Evolutionary conservation across 2,329 filamentous ascomycete genomes (phyloP).

Genomic region (Rachicladosporium sp.): DNA sequence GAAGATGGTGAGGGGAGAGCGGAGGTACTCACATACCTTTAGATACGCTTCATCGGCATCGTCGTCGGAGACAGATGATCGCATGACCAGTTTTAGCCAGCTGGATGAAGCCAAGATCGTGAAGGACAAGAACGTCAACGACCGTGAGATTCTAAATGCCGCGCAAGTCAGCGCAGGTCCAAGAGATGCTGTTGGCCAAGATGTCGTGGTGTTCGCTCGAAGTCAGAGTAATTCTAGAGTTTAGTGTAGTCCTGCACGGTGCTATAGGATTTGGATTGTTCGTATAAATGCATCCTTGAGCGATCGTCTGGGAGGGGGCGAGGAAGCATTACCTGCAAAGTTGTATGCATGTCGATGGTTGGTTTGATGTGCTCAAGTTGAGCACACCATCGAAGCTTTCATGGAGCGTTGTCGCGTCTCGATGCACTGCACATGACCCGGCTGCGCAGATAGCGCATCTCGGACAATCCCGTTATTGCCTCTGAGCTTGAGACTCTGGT

Average conservation of each 20-base stretch:
- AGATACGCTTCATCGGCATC: no score
- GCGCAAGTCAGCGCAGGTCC: conserved; percentile 1
- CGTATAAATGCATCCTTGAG: conserved; percentile 22
- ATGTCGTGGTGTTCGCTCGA: conserved; percentile 2
- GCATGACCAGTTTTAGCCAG: no score
- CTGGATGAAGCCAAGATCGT: no score
- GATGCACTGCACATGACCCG: not conserved
- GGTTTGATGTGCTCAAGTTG: not conserved
- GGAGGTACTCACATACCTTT: conserved; percentile 9
- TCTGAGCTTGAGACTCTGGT: not conserved
- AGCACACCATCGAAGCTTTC: not conserved
- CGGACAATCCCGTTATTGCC: not conserved
- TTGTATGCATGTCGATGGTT: not conserved
- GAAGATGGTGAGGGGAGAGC: conserved; percentile 5
- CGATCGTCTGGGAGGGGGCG: conserved; percentile 2
- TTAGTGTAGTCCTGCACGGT: conserved; percentile 37
- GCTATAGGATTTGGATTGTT: conserved; percentile 50
- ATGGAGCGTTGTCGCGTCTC: not conserved
- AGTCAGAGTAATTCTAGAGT: conserved; percentile 48
- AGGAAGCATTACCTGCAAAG: conserved; percentile 2
- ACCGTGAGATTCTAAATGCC: not conserved
- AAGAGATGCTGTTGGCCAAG: not conserved
- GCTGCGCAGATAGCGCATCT: not conserved
- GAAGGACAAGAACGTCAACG: not conserved
- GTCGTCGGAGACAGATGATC: no score